Base-by-base conservation (phyloP, 805 yeast genomes). In the Cyberlindnera petersonii region DNA sequence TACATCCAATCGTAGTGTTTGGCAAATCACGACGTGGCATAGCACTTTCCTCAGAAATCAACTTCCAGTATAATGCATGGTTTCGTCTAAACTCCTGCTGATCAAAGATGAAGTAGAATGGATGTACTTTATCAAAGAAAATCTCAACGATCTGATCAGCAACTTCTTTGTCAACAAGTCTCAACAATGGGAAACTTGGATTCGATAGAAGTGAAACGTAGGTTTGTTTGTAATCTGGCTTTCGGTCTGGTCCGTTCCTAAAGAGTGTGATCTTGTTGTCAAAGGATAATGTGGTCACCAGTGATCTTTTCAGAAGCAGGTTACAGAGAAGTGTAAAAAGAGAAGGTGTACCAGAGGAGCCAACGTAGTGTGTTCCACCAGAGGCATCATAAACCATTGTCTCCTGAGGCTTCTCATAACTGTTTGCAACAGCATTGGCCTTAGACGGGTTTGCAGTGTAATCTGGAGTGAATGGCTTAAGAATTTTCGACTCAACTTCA, bases 331-430 rank as follows among this genome's bases (percentile, higher is more conserved):
- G 67, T 35, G 62, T 66, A 39, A 71, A 54, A 20, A 71, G 44
- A 2, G 71, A 66, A 0, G 72, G 68, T 2, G 74, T 69, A 18
- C 75, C 74, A 14, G 62, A 63, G 16, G 68, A 62, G 1, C 76
- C 76, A 36, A 71, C 65, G 42, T 66, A 71, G 49, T 71, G 76
- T 0, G 72, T 63, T 37, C 68, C 71, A 5, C 75, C 75, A 40
- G 61, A 64, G 17, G 62, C 53, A 44, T 71, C 77, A 54, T 64
- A 63, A 16, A 70, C 59, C 26, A 70, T 47, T n/a, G 67, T 50
- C 15, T 52, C 58, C 14, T 44, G 42, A 4, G 38, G 37, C 18
- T 45, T 39, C 11, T 35, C n/a, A n/a, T n/a, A n/a, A n/a, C n/a
- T n/a, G n/a, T n/a, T n/a, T n/a, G n/a, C n/a, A n/a, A n/a, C n/a